phyloP scores from a whole-genome alignment of 2,329 filamentous ascomycete species.

The Colletotrichum sp. region DNA sequence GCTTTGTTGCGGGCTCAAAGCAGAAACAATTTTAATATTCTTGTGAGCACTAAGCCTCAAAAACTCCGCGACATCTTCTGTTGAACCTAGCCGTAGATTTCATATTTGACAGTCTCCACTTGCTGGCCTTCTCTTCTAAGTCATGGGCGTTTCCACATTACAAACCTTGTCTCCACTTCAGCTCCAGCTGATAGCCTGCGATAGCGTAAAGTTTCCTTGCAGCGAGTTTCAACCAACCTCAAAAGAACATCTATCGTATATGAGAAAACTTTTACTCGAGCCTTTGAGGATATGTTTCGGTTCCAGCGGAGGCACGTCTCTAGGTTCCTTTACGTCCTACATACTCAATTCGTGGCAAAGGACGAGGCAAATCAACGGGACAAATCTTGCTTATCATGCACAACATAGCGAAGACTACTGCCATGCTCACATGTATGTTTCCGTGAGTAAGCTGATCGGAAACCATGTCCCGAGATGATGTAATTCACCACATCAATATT shows the following conservation, averaged over 20 bases:
- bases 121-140: neutral
- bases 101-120: neutral
- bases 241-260: neutral
- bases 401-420: neutral
- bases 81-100: neutral
- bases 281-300: neutral
- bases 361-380: neutral
- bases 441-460: neutral
- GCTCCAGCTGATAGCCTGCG: neutral
- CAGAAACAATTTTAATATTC: neutral
- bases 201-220: neutral
- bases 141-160: neutral
- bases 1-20: neutral
- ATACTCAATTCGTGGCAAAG: neutral
- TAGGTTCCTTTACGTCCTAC: fast-evolving
- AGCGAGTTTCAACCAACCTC: neutral
- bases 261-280: neutral
- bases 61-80: neutral
- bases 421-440: neutral
- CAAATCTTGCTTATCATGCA: neutral
- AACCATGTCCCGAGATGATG: neutral
- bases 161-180: neutral
- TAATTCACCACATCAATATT: neutral
- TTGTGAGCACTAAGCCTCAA: neutral
- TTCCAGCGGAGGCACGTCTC: fast-evolving